Conservation (phyloP, 306 rosid genomes). For the Dalbergia cultrata region DNA sequence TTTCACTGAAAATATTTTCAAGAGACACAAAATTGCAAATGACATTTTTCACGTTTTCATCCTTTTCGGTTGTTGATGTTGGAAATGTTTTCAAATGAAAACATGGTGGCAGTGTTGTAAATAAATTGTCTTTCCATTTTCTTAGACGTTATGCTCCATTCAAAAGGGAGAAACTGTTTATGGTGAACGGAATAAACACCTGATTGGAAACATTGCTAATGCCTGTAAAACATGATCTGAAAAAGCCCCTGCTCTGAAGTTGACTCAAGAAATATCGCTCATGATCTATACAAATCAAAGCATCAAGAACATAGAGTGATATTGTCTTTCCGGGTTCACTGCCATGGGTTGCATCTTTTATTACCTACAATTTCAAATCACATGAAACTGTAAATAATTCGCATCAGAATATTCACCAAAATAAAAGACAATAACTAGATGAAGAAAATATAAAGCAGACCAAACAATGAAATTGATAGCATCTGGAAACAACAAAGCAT, state of each 20-base stretch:
- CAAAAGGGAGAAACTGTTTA: slow-evolving; percentile 9
- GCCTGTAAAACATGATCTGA: slow-evolving; percentile 82
- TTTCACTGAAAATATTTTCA: too few relatives aligned
- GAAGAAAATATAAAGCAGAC: slow-evolving; percentile 4
- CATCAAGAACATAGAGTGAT: slow-evolving; percentile 86
- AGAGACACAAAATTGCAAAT: too few relatives aligned
- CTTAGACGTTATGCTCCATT: background rate
- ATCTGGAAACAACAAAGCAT: slow-evolving; percentile 19
- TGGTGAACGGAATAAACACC: slow-evolving; percentile 60
- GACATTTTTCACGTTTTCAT: too few relatives aligned
- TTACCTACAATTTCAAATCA: slow-evolving; percentile 63
- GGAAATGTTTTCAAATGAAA: too few relatives aligned
- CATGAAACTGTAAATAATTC: slow-evolving; percentile 38
- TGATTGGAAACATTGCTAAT: slow-evolving; percentile 81
- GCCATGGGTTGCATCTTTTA: slow-evolving; percentile 92
- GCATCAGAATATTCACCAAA: slow-evolving; percentile 21
- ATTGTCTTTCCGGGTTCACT: slow-evolving; percentile 96
- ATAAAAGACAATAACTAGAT: slow-evolving; percentile 3
- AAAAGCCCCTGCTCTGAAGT: slow-evolving; percentile 93
- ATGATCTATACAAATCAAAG: slow-evolving; percentile 87
- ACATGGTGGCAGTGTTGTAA: too few relatives aligned
- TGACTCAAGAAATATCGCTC: slow-evolving; percentile 84
- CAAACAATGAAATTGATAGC: slow-evolving; percentile 8
- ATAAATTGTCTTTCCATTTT: too few relatives aligned
- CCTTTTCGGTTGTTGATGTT: too few relatives aligned